Conservation (phyloP, 2,329 filamentous ascomycete species). For the Diaporthe sp. region DNA sequence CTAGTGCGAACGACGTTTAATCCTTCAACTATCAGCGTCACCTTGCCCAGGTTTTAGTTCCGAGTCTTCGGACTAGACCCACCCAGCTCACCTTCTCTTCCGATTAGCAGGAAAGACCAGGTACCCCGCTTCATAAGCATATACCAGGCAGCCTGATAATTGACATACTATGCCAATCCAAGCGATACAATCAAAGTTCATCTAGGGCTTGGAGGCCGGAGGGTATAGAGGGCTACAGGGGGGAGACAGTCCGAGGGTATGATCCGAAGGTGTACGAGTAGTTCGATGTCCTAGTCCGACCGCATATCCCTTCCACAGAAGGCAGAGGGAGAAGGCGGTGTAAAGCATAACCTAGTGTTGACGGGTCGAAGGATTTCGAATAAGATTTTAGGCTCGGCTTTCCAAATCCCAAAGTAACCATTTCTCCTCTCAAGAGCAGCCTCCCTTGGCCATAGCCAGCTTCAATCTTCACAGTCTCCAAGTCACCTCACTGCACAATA, state of each 20-base stretch:
- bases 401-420: too few relatives aligned
- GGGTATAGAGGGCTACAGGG: not conserved
- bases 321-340: not conserved
- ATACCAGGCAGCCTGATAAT: not conserved
- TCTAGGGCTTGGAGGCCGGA: not conserved
- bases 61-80: not conserved
- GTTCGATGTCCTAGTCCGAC: not conserved
- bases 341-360: not conserved
- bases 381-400: not conserved
- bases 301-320: not conserved
- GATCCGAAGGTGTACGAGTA: not conserved
- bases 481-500: not conserved
- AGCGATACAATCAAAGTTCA: not conserved
- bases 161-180: not conserved
- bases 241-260: not conserved
- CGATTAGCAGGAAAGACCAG: not conserved
- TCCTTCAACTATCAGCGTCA: not conserved
- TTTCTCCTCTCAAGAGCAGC: not conserved
- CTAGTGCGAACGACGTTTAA: not conserved
- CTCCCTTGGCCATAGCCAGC: not conserved
- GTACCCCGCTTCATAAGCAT: not conserved
- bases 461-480: not conserved
- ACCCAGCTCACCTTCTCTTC: not conserved
- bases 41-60: not conserved
- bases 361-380: not conserved